A percentile compares a stretch with the other conserved stretches of the same genome.
Conservation (phyloP, 2,329 filamentous ascomycete species). For the Nothopassalora personata region DNA sequence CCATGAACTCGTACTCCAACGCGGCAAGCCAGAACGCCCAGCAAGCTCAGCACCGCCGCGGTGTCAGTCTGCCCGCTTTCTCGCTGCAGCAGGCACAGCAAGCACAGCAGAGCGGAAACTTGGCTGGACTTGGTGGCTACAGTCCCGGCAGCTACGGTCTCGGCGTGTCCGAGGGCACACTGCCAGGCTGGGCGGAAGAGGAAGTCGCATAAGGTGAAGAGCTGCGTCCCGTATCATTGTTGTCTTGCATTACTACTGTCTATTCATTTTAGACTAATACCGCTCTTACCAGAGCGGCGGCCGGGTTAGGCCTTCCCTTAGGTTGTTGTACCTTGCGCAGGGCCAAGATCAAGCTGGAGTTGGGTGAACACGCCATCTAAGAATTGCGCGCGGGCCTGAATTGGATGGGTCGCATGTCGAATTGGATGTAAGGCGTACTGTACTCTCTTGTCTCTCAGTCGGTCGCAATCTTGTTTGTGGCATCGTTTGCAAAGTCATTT, state of each 20-base stretch:
- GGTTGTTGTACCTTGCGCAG: neutral
- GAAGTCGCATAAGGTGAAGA: slow-evolving; percentile 41
- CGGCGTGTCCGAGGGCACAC: slow-evolving; percentile 54
- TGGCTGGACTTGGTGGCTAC: slow-evolving; percentile 55
- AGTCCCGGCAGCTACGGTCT: slow-evolving; percentile 52
- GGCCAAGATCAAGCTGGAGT: neutral
- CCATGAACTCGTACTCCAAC: slow-evolving; percentile 13
- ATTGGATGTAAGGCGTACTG: neutral
- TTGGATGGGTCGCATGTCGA: neutral
- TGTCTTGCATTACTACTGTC: slow-evolving; percentile 16
- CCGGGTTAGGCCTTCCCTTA: neutral
- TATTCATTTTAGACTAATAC: slow-evolving; percentile 3
- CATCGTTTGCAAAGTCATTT: neutral
- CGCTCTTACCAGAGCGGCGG: neutral
- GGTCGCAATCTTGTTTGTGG: neutral
- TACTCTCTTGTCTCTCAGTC: neutral
- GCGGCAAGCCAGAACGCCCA: slow-evolving; percentile 51
- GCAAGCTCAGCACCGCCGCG: slow-evolving; percentile 57
- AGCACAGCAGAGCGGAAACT: slow-evolving; percentile 44
- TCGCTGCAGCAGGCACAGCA: slow-evolving; percentile 47
- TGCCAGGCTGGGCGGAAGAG: slow-evolving; percentile 61
- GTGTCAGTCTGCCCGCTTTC: slow-evolving; percentile 79
- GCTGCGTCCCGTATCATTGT: slow-evolving; percentile 2
- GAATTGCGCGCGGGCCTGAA: neutral
- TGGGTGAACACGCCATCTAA: neutral